phyloP scores from a whole-genome alignment of 768 basidiomycete genomes.

The Saitozyma podzolica region DNA sequence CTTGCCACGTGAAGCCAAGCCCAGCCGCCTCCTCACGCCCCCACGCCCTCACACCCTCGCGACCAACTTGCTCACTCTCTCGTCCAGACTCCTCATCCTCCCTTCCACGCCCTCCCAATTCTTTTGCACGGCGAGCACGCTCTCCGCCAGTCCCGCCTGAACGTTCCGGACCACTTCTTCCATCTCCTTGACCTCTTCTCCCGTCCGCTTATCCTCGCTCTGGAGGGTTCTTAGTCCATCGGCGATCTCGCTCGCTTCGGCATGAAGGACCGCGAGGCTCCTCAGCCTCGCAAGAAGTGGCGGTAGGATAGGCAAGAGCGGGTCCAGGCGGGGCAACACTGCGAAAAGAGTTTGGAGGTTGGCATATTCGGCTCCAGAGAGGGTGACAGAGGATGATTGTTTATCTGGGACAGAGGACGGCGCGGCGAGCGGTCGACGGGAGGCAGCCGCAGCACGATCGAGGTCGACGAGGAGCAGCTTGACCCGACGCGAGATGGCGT shows the following conservation, averaged over 20 bases:
- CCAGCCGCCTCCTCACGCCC: neutral
- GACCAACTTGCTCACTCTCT: slow-evolving; percentile 20
- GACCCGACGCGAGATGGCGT: slow-evolving; percentile 88
- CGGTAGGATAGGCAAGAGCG: slow-evolving; percentile 57
- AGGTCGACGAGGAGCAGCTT: slow-evolving; percentile 91
- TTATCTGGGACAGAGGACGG: slow-evolving; percentile 10
- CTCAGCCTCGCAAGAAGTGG: slow-evolving; percentile 86
- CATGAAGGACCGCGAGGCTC: slow-evolving; percentile 77
- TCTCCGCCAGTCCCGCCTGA: slow-evolving; percentile 73
- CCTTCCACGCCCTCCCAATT: slow-evolving; percentile 59
- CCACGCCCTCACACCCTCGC: too few species aligned
- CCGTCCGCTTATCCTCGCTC: slow-evolving; percentile 67
- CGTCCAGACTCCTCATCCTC: slow-evolving; percentile 54
- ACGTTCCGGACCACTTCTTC: slow-evolving; percentile 68
- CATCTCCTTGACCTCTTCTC: slow-evolving; percentile 67
- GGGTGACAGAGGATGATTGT: slow-evolving; percentile 5
- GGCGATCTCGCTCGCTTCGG: slow-evolving; percentile 76
- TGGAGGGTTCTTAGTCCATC: slow-evolving; percentile 59
- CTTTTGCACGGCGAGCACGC: slow-evolving; percentile 70
- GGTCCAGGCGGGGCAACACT: slow-evolving; percentile 55
- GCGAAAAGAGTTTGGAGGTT: slow-evolving; percentile 52
- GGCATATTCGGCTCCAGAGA: slow-evolving; percentile 47
- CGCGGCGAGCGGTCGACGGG: slow-evolving; percentile 51
- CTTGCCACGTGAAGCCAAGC: too few species aligned
- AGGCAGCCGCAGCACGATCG: slow-evolving; percentile 67